These are phyloP conservation scores for Dryas integrifolia DNA, from an alignment of 331 rosid species.

Conservation along the genomic window DNA sequence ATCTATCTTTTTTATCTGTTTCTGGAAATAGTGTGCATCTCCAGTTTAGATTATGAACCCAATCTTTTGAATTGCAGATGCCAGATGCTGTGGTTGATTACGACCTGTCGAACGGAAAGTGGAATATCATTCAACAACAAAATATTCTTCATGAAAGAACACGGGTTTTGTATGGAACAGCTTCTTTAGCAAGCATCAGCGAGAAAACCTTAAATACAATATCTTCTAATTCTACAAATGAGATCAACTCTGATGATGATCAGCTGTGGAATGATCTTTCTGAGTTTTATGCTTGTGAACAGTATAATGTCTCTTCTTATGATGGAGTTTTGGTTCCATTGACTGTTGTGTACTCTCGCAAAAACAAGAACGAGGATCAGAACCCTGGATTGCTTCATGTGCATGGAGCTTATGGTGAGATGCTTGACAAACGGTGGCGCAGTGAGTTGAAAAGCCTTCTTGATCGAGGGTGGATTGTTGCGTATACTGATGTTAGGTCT, in stretches of 20 bases:
- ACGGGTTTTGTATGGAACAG: conserved; percentile 67
- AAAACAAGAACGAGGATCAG: conserved; percentile 48
- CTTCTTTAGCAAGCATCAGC: conserved; percentile 43
- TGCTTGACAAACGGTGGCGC: conserved; percentile 85
- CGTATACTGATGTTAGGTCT: conserved; percentile 94
- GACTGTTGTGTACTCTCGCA: conserved; percentile 64
- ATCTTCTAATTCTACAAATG: conserved; percentile 37
- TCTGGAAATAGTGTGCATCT: not conserved
- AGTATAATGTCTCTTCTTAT: conserved; percentile 58
- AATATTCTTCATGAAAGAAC: conserved; percentile 86
- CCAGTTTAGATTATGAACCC: not conserved
- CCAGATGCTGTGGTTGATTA: conserved; percentile 97
- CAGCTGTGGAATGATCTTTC: conserved; percentile 78
- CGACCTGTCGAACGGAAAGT: conserved; percentile 69
- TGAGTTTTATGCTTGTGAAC: conserved; percentile 83
- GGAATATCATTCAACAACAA: conserved; percentile 94
- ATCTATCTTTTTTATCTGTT: not conserved
- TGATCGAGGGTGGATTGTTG: conserved; percentile 89
- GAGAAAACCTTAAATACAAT: conserved; percentile 30
- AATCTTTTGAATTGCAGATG: conserved; percentile 56
- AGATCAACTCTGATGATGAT: conserved; percentile 43
- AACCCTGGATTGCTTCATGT: conserved; percentile 83
- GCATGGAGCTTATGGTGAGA: conserved; percentile 92
- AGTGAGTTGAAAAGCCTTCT: conserved; percentile 89
- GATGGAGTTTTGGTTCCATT: conserved; percentile 75